Evolutionary conservation across 2,329 filamentous ascomycete genomes (phyloP).

Genomic region (Xylaria sp.): DNA sequence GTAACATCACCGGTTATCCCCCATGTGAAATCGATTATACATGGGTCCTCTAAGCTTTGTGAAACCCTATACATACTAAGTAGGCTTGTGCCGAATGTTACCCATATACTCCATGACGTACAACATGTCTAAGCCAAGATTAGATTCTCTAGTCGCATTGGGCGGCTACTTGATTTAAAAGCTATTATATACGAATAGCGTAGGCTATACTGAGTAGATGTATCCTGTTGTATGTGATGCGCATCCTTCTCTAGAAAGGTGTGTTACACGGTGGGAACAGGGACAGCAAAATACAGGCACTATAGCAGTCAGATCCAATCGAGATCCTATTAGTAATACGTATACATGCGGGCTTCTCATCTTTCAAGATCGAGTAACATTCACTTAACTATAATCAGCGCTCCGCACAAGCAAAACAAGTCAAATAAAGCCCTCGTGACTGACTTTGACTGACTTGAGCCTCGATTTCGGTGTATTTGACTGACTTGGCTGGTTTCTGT

Average conservation of each 20-base stretch:
- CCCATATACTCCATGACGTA: constrained; percentile 2
- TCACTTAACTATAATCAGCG: no score
- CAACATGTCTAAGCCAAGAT: background rate
- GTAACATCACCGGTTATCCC: background rate
- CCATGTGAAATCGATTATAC: background rate
- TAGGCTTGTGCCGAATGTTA: background rate
- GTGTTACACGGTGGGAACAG: constrained; percentile 12
- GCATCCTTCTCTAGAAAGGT: constrained; percentile 18
- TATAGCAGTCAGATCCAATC: constrained; percentile 16
- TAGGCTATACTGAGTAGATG: constrained; percentile 1
- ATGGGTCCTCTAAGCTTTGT: background rate
- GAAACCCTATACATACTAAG: background rate
- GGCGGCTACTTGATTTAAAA: constrained; percentile 5
- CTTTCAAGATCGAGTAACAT: constrained; percentile 6
- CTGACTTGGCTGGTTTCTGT: no score
- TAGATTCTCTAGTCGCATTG: constrained; percentile 18
- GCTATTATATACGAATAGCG: background rate
- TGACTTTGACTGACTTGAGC: no score
- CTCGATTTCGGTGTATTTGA: no score
- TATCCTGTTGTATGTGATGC: background rate
- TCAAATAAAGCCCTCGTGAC: no score
- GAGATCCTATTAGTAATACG: constrained; percentile 17
- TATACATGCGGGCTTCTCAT: background rate
- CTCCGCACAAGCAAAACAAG: no score
- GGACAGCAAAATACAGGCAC: background rate